A percentile compares a stretch with the other conserved stretches of the same genome.
These are phyloP conservation scores for Phytopythium sindhum DNA, from an alignment of 352 stramenopile genomes.

Conservation along the genomic window DNA sequence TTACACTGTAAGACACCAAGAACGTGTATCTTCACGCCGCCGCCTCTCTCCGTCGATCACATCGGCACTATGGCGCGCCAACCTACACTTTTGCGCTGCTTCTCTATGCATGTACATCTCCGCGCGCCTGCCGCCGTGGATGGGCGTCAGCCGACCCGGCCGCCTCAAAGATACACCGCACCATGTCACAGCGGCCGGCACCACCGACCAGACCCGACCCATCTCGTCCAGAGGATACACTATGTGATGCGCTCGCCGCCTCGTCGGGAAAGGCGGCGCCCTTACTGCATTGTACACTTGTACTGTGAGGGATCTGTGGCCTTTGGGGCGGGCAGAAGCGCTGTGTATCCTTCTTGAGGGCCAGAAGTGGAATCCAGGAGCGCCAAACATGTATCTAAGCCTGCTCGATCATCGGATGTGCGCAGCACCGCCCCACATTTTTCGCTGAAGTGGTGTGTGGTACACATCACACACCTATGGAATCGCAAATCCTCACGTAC, in stretches of 20 bases:
- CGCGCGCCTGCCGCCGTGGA: neutral
- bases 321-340: neutral
- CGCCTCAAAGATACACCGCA: neutral
- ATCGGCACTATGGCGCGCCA: too few species aligned
- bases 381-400: neutral
- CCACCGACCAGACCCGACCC: neutral
- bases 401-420: too few species aligned
- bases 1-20: too few species aligned
- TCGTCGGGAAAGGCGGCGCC: too few species aligned
- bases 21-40: constrained; percentile 1
- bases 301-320: too few species aligned
- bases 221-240: constrained; percentile 9
- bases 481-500: too few species aligned
- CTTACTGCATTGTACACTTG: too few species aligned
- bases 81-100: constrained; percentile 1
- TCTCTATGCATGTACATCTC: too few species aligned
- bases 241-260: neutral
- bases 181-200: constrained; percentile 2
- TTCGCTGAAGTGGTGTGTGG: too few species aligned
- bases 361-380: neutral
- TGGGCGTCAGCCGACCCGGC: too few species aligned
- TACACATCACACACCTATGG: too few species aligned
- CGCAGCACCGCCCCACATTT: too few species aligned
- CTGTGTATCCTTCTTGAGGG: neutral
- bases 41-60: neutral